Percentiles rank a stretch among this genome's conserved stretches.
Conservation (phyloP, 805 yeast genomes). For the Sugiyamaella qingdaonensis region DNA sequence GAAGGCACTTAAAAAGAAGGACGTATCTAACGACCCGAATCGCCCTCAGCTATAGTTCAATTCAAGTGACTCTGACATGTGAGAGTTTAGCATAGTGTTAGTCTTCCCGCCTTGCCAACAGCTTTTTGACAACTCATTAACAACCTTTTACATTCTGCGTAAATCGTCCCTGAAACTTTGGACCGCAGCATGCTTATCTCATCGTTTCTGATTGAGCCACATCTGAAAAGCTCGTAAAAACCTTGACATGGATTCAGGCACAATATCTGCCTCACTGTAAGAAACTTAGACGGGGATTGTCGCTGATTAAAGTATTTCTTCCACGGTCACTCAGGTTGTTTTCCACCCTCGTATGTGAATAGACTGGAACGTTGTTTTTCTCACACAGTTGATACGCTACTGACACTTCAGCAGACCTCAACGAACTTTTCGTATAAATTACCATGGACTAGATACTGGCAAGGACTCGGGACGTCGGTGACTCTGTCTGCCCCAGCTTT, state of each 20-base stretch:
- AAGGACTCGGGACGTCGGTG: conserved; percentile 38
- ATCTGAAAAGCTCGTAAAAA: too few relatives aligned
- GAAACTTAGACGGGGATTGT: not conserved
- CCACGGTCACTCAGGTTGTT: conserved; percentile 15
- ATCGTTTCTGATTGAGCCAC: too few relatives aligned
- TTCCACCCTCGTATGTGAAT: conserved; percentile 17
- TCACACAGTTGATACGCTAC: conserved; percentile 35
- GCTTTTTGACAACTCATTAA: too few relatives aligned
- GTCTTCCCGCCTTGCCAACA: too few relatives aligned
- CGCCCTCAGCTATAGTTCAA: not conserved
- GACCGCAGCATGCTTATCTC: too few relatives aligned
- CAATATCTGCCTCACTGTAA: conserved; percentile 37
- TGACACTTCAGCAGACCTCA: conserved; percentile 41
- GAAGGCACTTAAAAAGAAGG: not conserved
- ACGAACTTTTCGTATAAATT: conserved; percentile 31
- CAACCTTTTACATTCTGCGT: too few relatives aligned
- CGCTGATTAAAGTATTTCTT: conserved; percentile 12
- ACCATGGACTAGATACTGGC: conserved; percentile 38
- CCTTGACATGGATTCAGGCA: conserved; percentile 31
- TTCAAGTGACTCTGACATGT: too few relatives aligned
- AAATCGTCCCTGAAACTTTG: too few relatives aligned
- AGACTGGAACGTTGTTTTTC: not conserved
- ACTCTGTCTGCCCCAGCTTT: conserved; percentile 40
- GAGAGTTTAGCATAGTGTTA: too few relatives aligned
- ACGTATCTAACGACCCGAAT: not conserved